Base-by-base conservation (phyloP, 2,329 filamentous ascomycete species). In the Chaetomium sp. region DNA sequence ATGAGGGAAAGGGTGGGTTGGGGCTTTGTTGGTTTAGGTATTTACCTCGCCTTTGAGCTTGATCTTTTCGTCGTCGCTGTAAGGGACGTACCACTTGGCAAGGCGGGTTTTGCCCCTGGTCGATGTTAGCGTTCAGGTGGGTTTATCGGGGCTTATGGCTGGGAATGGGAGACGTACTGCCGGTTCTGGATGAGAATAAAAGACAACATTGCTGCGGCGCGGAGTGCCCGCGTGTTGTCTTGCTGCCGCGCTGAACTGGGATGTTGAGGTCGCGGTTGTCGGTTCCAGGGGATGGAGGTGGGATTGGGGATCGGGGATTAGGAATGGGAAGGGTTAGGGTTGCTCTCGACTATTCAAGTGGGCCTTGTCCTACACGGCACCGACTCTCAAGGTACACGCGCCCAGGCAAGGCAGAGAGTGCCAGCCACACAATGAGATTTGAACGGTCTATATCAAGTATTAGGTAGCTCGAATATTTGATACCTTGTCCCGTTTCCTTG, bases 41-140 rank as follows among this genome's bases (percentile, higher is more conserved):
- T 7, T 42, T 80, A 92, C 91, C 82, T 99, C 95, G 85, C 95
- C 95, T 80, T 99, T 99, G 73, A 99, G 85, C 81, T 97, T 97
- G 78, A 99, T 92, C 83, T 99, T 99, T 78, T 99, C 93, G 78
- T 98, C 94, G 83, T 99, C 95, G 80, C 89, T 96, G 83, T 97
- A 99, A 67, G 95, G 94, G 71, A 91, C 92, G 83, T 99, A 99
- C 94, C 94, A 99, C 82, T 99, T 99, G 70, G 95, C 95, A 70
- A 99, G 86, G 73, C 95, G 91, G 72, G 95, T 99, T 83, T 99
- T 99, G 80, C 95, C 95, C 85, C 94, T 97, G 71, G 25, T 23
- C 50, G 54, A 7, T 42, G 19, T 27, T 31, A 29, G 33, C 23
- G 56, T 67, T 58, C 49, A 10, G 13, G 66, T 21, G 23, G 50